phyloP scores from a whole-genome alignment of 495 filamentous ascomycete species.

The Lasiosphaeris hirsuta region DNA sequence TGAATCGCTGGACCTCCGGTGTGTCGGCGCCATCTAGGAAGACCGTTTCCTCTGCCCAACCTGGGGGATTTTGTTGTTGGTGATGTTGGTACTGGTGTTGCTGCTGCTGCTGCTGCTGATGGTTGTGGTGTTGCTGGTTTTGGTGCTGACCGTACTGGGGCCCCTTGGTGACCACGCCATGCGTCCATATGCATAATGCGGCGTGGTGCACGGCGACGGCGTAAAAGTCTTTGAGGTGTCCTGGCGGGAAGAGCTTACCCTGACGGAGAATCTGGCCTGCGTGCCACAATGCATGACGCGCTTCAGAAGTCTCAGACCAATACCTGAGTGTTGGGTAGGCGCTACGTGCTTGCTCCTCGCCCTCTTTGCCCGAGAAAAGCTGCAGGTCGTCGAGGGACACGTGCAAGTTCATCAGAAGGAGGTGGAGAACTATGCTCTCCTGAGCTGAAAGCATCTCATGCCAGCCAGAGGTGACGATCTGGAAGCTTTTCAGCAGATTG shows the following conservation, averaged over 20 bases:
- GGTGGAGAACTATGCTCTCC: constrained; percentile 49
- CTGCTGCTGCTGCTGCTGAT: neutral
- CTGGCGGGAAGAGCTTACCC: constrained; percentile 45
- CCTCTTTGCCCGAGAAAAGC: constrained; percentile 60
- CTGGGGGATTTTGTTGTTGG: neutral
- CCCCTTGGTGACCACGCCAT: constrained; percentile 46
- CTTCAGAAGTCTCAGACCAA: constrained; percentile 51
- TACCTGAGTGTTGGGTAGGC: constrained; percentile 50
- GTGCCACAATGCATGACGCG: constrained; percentile 58
- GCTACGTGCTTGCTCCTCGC: constrained; percentile 55
- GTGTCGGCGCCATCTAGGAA: constrained; percentile 50
- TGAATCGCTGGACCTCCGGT: constrained; percentile 43
- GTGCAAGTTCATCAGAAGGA: constrained; percentile 57
- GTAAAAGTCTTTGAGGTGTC: constrained; percentile 54
- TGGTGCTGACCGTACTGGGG: constrained; percentile 6
- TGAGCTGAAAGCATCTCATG: constrained; percentile 31
- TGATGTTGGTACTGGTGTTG: neutral
- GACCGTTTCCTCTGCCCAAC: constrained; percentile 26
- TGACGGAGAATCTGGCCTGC: constrained; percentile 59
- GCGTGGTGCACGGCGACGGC: constrained; percentile 61
- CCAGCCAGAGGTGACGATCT: constrained; percentile 25
- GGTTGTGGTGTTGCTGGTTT: neutral
- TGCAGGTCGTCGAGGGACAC: constrained; percentile 63
- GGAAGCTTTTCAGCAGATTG: constrained; percentile 29
- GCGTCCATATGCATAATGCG: constrained; percentile 58